A percentile compares a stretch with the other conserved stretches of the same genome.
phyloP scores from a whole-genome alignment of 2,329 filamentous ascomycete genomes.

The Fusarium ramigenum region DNA sequence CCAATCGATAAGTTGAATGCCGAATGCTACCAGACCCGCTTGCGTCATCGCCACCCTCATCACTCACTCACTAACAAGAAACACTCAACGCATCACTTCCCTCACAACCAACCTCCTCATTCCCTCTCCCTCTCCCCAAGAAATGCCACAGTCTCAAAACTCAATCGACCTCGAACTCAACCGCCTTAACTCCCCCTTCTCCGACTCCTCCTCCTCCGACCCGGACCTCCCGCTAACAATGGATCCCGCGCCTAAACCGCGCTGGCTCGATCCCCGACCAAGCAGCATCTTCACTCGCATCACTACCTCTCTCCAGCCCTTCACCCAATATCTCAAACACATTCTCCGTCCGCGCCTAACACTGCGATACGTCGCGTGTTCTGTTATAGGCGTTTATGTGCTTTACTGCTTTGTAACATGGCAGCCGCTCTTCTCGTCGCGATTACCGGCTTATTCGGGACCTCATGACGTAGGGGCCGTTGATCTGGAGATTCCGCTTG shows the following conservation, averaged over 20 bases:
- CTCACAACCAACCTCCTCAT: neutral
- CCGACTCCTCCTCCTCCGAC: slow-evolving; percentile 16
- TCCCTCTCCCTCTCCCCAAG: neutral
- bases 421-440: slow-evolving; percentile 55
- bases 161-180: slow-evolving; percentile 26
- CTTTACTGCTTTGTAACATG: slow-evolving; percentile 53
- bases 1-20: neutral
- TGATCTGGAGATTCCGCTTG: slow-evolving; percentile 57
- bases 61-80: neutral
- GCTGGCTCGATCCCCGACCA: slow-evolving; percentile 37
- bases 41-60: slow-evolving; percentile 16
- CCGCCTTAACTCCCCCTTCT: slow-evolving; percentile 9
- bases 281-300: slow-evolving; percentile 16
- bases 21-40: neutral
- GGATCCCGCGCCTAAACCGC: slow-evolving; percentile 27
- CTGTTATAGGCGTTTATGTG: slow-evolving; percentile 47
- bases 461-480: slow-evolving; percentile 57
- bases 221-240: slow-evolving; percentile 34
- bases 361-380: slow-evolving; percentile 47
- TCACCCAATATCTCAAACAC: slow-evolving; percentile 10
- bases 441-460: slow-evolving; percentile 56
- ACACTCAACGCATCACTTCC: neutral
- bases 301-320: slow-evolving; percentile 17
- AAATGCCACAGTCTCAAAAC: slow-evolving; percentile 15
- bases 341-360: slow-evolving; percentile 47